Percentiles rank a stretch among this genome's conserved stretches.
phyloP scores from a whole-genome alignment of 2,329 filamentous ascomycete species.

The Aureobasidium sp. region DNA sequence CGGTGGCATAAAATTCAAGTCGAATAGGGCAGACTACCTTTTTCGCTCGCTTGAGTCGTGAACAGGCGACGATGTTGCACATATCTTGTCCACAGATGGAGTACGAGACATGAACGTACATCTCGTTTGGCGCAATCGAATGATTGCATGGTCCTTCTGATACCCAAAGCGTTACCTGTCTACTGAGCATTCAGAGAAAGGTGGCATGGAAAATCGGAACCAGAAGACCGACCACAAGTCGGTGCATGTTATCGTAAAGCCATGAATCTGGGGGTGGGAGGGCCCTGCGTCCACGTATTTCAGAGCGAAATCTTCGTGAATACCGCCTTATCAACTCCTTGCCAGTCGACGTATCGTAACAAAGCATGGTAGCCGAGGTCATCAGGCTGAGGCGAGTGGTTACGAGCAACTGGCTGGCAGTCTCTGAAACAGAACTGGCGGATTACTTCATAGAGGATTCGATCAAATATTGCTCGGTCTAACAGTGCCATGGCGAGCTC shows the following conservation, averaged over 20 bases:
- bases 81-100: not conserved
- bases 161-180: not conserved
- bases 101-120: not conserved
- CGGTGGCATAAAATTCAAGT: not conserved
- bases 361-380: not conserved
- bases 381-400: not conserved
- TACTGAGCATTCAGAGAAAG: not conserved
- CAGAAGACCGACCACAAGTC: not conserved
- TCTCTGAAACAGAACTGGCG: not conserved
- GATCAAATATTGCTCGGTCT: not conserved
- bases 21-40: not conserved
- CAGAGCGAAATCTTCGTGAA: not conserved
- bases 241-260: not conserved
- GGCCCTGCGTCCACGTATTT: too few relatives aligned
- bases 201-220: not conserved
- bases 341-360: not conserved
- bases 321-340: not conserved
- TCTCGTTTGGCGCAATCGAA: not conserved
- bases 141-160: not conserved
- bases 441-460: not conserved
- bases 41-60: too few relatives aligned
- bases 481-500: not conserved
- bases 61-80: not conserved
- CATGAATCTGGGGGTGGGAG: not conserved
- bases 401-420: not conserved